Evolutionary conservation across 1,284 basidiomycete species (phyloP), one percentile per base, ranked within the genome.

Genomic region (Stygiomarasmius scandens): DNA sequence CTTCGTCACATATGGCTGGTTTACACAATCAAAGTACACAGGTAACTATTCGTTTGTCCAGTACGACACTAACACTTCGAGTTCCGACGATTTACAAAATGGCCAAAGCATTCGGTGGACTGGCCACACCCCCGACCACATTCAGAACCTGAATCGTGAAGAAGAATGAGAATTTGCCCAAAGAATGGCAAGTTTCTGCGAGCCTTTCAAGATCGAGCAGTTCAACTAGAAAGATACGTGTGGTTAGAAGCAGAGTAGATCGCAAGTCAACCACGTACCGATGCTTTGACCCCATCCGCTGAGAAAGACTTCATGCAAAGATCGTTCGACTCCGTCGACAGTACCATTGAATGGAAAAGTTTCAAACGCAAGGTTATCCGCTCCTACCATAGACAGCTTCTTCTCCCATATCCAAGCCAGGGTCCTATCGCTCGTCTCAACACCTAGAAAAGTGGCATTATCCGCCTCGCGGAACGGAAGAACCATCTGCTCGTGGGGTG

Each of bases 351-450:
- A 24, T 16, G 58, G 52, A 3, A 53, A 14, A 2, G 32, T 20
- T 23, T 62, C 61, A 24, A 60, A 58, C 9, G 49, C 46, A 25
- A 53, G 52, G 25, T 62, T 58, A 48, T 62, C 61, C 12, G 51
- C 50, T 20, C 61, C 61, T 2, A 62, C 55, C 0, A 62, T 3
- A 14, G 55, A 25, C 12, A 62, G 12, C 36, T 62, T 62, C 50
- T 58, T 62, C 2, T 58, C 56, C 61, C 61, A 62, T n/a, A 62
- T 27, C 61, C 61, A 62, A 14, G 51, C 46, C 22, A 60, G 38
- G 43, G 49, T 60, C n/a, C 48, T 27, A 11, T 60, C 58, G 3
- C 54, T 56, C 1, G 61, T 45, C 36, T 62, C 61, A 6, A 60
- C 19, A 1, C 58, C 61, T 12, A 60, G 2, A 16, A 41, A 60